Conservation (phyloP, 2,329 filamentous ascomycete species). For the Phaeosphaeriaceae sp. region DNA sequence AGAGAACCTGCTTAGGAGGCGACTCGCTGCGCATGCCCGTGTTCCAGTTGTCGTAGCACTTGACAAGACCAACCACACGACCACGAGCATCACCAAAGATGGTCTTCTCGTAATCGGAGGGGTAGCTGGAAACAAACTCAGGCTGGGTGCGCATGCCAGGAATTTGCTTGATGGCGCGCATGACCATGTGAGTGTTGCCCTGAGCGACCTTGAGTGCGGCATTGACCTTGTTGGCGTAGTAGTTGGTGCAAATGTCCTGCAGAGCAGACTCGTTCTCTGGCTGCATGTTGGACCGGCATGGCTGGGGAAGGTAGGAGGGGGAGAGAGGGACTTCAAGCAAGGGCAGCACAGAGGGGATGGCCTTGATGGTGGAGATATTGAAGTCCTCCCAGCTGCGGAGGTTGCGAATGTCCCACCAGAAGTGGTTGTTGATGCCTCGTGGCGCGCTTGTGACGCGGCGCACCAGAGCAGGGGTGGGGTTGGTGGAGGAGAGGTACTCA, state of each 20-base stretch:
- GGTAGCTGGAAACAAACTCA: slow-evolving; percentile 70
- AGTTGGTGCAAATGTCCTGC: slow-evolving; percentile 74
- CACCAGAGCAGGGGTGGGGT: slow-evolving; percentile 83
- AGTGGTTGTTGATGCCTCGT: slow-evolving; percentile 77
- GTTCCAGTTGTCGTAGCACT: slow-evolving; percentile 93
- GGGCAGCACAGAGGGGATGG: slow-evolving; percentile 73
- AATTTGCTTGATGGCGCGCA: slow-evolving; percentile 49
- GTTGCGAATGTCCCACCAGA: slow-evolving; percentile 96
- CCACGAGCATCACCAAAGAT: slow-evolving; percentile 57
- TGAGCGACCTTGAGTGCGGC: slow-evolving; percentile 80
- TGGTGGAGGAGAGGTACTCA: slow-evolving; percentile 77
- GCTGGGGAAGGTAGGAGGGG: slow-evolving; percentile 65
- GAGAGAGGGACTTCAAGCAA: slow-evolving; percentile 71
- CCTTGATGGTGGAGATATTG: slow-evolving; percentile 72
- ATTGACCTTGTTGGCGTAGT: slow-evolving; percentile 88
- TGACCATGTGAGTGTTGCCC: slow-evolving; percentile 65
- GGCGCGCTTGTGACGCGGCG: slow-evolving; percentile 76
- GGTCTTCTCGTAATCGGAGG: slow-evolving; percentile 60
- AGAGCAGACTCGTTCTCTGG: slow-evolving; percentile 82
- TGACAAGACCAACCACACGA: slow-evolving; percentile 83
- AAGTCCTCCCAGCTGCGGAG: slow-evolving; percentile 84
- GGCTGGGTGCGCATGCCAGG: slow-evolving; percentile 62
- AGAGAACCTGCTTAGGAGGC: slow-evolving; percentile 84
- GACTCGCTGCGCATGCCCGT: slow-evolving; percentile 88
- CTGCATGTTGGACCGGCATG: slow-evolving; percentile 64